Evolutionary conservation across 352 stramenopile species (phyloP).

Genomic region (Peronosclerospora sorghi): DNA sequence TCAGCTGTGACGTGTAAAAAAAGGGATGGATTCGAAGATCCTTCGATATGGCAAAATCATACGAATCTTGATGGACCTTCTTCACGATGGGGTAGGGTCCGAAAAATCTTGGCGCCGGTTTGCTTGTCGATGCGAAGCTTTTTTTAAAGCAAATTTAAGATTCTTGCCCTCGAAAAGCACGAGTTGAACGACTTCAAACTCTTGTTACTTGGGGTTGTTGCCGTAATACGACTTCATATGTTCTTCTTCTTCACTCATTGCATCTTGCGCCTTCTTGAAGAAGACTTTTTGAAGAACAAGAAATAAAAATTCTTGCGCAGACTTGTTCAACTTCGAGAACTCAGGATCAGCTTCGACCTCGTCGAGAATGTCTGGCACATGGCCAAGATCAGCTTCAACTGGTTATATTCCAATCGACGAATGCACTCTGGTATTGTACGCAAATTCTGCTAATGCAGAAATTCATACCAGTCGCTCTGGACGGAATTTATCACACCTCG

Average conservation of each 20-base stretch:
- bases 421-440: slow-evolving; percentile 4
- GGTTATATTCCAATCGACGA: slow-evolving; percentile 2
- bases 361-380: slow-evolving; percentile 3
- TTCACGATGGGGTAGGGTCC: not conserved
- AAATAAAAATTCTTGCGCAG: slow-evolving; percentile 2
- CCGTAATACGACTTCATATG: slow-evolving; percentile 3
- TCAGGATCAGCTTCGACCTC: slow-evolving; percentile 3
- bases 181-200: not conserved
- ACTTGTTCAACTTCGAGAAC: slow-evolving; percentile 1
- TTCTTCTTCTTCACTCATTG: slow-evolving; percentile 1
- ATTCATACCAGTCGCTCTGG: slow-evolving; percentile 5
- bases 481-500: not conserved
- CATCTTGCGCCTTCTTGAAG: slow-evolving; percentile 3
- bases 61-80: slow-evolving; percentile 1
- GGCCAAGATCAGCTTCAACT: slow-evolving; percentile 1
- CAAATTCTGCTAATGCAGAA: slow-evolving; percentile 7
- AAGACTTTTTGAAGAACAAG: slow-evolving; percentile 1
- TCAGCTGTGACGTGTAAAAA: slow-evolving; percentile 7
- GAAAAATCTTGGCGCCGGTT: slow-evolving; percentile 4
- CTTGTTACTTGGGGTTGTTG: not conserved
- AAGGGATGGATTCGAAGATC: not conserved
- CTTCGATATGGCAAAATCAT: slow-evolving; percentile 2
- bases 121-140: not conserved
- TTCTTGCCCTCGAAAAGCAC: not conserved
- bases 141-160: slow-evolving; percentile 1